Evolutionary conservation across 2,329 filamentous ascomycete genomes (phyloP).

Genomic region (Volutella citrinella): DNA sequence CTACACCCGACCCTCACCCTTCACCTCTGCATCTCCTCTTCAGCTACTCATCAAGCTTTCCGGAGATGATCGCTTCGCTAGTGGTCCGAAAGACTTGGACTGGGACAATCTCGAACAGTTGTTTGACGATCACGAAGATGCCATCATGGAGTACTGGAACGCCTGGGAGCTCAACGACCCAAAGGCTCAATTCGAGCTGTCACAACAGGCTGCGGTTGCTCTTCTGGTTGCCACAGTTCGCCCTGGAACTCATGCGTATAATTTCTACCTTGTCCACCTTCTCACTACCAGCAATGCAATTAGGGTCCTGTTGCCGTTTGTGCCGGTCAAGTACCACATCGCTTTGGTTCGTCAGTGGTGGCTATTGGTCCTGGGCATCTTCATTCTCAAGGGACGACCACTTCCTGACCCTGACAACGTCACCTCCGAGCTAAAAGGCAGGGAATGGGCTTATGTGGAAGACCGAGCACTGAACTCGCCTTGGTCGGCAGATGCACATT

Average conservation of each 20-base stretch:
- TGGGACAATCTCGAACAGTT: slow-evolving; percentile 64
- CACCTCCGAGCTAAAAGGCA: slow-evolving; percentile 54
- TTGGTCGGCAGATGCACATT: slow-evolving; percentile 74
- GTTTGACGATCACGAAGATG: slow-evolving; percentile 65
- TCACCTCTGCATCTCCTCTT: slow-evolving; percentile 60
- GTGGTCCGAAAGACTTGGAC: slow-evolving; percentile 57
- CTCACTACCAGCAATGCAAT: slow-evolving; percentile 86
- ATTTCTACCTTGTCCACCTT: slow-evolving; percentile 80
- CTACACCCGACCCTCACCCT: slow-evolving; percentile 63
- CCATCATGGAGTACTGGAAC: slow-evolving; percentile 86
- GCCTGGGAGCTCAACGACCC: slow-evolving; percentile 74
- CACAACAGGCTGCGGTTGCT: slow-evolving; percentile 59
- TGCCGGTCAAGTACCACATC: slow-evolving; percentile 72
- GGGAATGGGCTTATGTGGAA: slow-evolving; percentile 75
- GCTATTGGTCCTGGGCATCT: slow-evolving; percentile 76
- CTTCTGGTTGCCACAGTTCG: slow-evolving; percentile 60
- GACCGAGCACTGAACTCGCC: slow-evolving; percentile 66
- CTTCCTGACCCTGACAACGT: slow-evolving; percentile 66
- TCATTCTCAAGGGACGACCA: slow-evolving; percentile 73
- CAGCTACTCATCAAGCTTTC: slow-evolving; percentile 70
- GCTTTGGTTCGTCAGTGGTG: slow-evolving; percentile 83
- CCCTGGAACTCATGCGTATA: slow-evolving; percentile 62
- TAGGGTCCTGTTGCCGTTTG: slow-evolving; percentile 74
- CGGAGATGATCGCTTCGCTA: slow-evolving; percentile 67
- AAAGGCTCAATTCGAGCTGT: slow-evolving; percentile 70